phyloP scores from a whole-genome alignment of 106 monocot species.

The Dendrobium huoshanense region DNA sequence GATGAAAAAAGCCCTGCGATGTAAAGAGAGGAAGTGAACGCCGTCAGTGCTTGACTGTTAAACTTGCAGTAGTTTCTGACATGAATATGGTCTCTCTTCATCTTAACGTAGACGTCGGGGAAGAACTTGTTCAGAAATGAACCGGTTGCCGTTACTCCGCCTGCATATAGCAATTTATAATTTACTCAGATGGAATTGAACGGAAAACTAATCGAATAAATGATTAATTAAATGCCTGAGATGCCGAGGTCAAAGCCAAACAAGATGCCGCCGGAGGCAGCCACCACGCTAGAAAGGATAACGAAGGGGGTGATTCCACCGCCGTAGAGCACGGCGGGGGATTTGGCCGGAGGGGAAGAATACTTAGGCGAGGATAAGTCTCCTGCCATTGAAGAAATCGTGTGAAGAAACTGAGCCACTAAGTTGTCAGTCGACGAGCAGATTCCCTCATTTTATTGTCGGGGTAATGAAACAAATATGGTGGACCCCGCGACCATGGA shows the following conservation, averaged over 20 bases:
- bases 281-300: conserved; percentile 8
- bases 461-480: too few species aligned
- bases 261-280: conserved; percentile 15
- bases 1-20: conserved; percentile 27
- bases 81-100: conserved; percentile 14
- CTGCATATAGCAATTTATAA: conserved; percentile 1
- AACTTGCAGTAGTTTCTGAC: conserved; percentile 44
- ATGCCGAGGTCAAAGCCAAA: conserved; percentile 23
- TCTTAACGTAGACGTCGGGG: conserved; percentile 16
- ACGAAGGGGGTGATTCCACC: conserved; percentile 12
- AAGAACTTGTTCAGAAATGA: conserved; percentile 42
- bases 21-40: conserved; percentile 40
- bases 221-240: conserved; percentile 2
- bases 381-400: not conserved
- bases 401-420: not conserved
- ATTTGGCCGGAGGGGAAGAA: not conserved
- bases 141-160: conserved; percentile 33
- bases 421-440: too few species aligned
- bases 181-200: too few species aligned
- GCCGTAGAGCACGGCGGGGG: not conserved
- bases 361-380: not conserved
- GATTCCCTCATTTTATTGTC: too few species aligned
- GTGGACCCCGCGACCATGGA: too few species aligned
- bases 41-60: conserved; percentile 25
- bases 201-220: not conserved